Percentiles rank a stretch among this genome's conserved stretches.
Evolutionary conservation across 306 rosid species (phyloP).

Genomic region (cucumber (Cucumis sativus)): Cucumber_9930_V3 NC_026655.2:16534001-16534500

Average conservation of each 20-base stretch:
- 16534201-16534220: conserved; percentile 88
- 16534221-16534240: conserved; percentile 77
- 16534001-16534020: conserved; percentile 55
- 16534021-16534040: conserved; percentile 63
- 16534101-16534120: conserved; percentile 53
- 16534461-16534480: conserved; percentile 53
- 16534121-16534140: conserved; percentile 64
- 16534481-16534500: conserved; percentile 89
- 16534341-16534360: conserved; percentile 48
- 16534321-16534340: conserved; percentile 18
- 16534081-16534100: conserved; percentile 88
- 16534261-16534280: conserved; percentile 90
- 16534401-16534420: conserved; percentile 70
- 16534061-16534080: conserved; percentile 63
- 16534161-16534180: conserved; percentile 54
- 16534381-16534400: conserved; percentile 45
- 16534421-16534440: conserved; percentile 19
- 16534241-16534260: conserved; percentile 68
- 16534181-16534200: conserved; percentile 70
- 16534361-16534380: conserved; percentile 57
- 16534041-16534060: conserved; percentile 87
- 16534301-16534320: conserved; percentile 37
- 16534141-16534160: conserved; percentile 67
- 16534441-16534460: conserved; percentile 51
- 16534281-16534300: conserved; percentile 74